phyloP scores from a whole-genome alignment of 495 filamentous ascomycete genomes.

The Podospora tetraspora region DNA sequence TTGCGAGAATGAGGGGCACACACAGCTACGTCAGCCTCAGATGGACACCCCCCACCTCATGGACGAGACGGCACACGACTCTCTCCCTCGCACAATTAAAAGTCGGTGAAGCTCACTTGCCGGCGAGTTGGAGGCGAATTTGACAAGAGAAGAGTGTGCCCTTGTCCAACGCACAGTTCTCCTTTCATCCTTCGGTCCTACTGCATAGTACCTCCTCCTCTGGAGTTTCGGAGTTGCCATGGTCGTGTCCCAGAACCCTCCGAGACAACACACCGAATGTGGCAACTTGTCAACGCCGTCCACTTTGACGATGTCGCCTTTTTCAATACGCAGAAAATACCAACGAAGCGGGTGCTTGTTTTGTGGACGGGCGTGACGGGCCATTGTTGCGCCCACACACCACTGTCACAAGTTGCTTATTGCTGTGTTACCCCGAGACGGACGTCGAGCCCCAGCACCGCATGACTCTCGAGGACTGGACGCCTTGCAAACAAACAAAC shows the following conservation, averaged over 20 bases:
- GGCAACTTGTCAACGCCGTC: background rate
- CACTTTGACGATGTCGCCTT: background rate
- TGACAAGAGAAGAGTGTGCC: background rate
- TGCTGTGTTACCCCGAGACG: background rate
- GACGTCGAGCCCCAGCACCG: background rate
- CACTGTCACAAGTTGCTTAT: background rate
- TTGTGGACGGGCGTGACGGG: background rate
- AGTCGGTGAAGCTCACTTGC: conserved; percentile 15
- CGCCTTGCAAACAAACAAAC: background rate
- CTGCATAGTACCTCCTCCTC: background rate
- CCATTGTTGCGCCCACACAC: background rate
- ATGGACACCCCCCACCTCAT: conserved; percentile 14
- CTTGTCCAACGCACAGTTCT: conserved; percentile 4
- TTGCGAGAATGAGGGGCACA: conserved; percentile 1
- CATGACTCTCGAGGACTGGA: background rate
- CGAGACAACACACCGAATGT: background rate
- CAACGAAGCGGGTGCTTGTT: background rate
- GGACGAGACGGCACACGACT: conserved; percentile 2
- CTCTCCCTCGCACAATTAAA: conserved; percentile 8
- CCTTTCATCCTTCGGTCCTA: background rate
- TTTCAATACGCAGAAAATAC: background rate
- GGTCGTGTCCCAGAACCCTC: background rate
- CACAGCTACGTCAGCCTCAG: conserved; percentile 21
- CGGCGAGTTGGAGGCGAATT: conserved; percentile 3
- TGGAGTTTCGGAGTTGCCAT: background rate